A percentile compares a stretch with the other conserved stretches of the same genome.
Conservation (phyloP, 208 protist genomes). For the Crithidia sp. region DNA sequence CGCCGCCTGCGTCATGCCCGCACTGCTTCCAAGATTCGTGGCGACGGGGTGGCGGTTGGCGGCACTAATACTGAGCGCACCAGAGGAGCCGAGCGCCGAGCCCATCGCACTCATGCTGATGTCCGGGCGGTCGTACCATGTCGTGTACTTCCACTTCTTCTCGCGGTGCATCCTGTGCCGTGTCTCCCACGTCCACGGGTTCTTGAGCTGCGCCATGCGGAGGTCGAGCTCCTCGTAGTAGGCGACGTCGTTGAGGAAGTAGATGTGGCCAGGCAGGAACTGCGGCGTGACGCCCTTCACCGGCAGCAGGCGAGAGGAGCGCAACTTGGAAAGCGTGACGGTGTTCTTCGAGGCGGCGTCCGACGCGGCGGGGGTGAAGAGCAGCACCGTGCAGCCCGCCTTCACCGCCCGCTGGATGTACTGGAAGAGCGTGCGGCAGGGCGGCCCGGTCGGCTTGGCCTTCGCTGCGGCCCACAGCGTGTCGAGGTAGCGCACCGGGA, state of each 20-base stretch:
- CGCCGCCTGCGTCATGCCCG: conserved; percentile 18
- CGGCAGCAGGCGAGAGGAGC: conserved; percentile 34
- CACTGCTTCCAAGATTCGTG: background rate
- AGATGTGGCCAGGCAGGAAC: conserved; percentile 72
- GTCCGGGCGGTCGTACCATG: conserved; percentile 65
- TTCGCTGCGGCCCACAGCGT: conserved; percentile 24
- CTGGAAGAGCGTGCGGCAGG: conserved; percentile 28
- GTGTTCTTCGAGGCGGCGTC: conserved; percentile 23
- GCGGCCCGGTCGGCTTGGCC: conserved; percentile 1
- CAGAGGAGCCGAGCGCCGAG: conserved; percentile 3
- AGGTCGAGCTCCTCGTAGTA: conserved; percentile 54
- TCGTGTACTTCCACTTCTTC: conserved; percentile 51
- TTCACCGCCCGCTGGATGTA: conserved; percentile 36
- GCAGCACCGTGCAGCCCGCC: conserved; percentile 35
- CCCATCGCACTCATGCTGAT: conserved; percentile 28
- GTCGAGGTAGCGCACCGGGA: conserved; percentile 47
- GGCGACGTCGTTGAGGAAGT: conserved; percentile 61
- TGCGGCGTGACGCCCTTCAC: conserved; percentile 36
- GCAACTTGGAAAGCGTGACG: conserved; percentile 20
- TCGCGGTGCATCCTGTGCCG: conserved; percentile 16
- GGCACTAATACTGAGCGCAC: background rate
- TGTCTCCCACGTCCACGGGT: conserved; percentile 62
- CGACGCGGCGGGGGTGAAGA: conserved; percentile 35
- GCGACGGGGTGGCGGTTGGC: background rate
- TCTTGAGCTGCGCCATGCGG: conserved; percentile 58